Evolutionary conservation across 768 basidiomycete genomes (phyloP).

Genomic region (Hypholoma sublateritium): DNA sequence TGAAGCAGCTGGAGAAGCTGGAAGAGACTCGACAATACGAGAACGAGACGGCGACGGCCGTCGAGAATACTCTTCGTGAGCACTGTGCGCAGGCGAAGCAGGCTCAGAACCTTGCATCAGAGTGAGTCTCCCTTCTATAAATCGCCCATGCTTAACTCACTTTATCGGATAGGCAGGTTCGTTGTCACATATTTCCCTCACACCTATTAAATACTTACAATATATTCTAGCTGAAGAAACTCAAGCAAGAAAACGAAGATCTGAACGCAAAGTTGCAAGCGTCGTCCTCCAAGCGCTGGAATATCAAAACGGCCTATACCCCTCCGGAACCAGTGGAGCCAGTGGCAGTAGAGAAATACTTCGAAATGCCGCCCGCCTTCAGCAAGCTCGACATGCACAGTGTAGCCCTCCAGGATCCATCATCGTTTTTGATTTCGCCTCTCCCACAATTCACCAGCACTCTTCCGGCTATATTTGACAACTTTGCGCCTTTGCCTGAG

Average conservation of each 20-base stretch:
- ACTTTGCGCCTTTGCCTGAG: slow-evolving; percentile 35
- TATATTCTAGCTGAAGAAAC: slow-evolving; percentile 18
- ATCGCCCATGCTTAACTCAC: neutral
- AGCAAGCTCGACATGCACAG: slow-evolving; percentile 33
- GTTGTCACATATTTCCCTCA: slow-evolving; percentile 3
- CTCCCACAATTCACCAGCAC: slow-evolving; percentile 39
- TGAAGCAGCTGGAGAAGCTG: slow-evolving; percentile 39
- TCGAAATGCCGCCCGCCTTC: slow-evolving; percentile 7
- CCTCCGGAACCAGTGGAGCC: neutral
- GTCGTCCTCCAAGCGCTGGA: neutral
- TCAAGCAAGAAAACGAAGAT: slow-evolving; percentile 17
- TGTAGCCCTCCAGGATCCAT: slow-evolving; percentile 32
- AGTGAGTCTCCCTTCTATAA: slow-evolving; percentile 30
- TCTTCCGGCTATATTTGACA: slow-evolving; percentile 29
- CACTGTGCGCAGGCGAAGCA: slow-evolving; percentile 47
- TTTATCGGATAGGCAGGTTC: slow-evolving; percentile 19
- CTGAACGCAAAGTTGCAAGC: slow-evolving; percentile 2
- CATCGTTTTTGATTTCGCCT: slow-evolving; percentile 39
- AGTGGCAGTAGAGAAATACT: neutral
- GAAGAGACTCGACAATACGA: slow-evolving; percentile 44
- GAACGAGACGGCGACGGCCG: slow-evolving; percentile 47
- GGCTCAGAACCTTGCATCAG: slow-evolving; percentile 38
- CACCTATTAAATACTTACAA: neutral
- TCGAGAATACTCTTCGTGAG: slow-evolving; percentile 54
- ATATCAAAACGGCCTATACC: neutral